Base-by-base conservation (phyloP, 2,329 filamentous ascomycete species). In the Microdochium nivale region DNA sequence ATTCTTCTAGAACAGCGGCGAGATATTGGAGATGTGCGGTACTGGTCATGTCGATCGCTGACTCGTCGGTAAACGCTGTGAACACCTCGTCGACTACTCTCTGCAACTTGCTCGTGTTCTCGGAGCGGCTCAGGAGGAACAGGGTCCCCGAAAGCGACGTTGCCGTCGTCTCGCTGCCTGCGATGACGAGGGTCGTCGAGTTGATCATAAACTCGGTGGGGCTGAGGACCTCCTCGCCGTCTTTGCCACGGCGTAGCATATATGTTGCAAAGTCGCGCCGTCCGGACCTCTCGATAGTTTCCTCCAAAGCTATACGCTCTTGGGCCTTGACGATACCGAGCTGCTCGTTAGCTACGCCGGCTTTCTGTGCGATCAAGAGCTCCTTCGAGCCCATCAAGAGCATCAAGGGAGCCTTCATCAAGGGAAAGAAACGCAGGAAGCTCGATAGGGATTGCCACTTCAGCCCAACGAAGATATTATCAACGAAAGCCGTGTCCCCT, bases 1-100 rank as follows among this genome's bases (percentile, higher is more conserved):
- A 53, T 52, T 68, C 66, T 1, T 61, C 60, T 37, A 66, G 59
- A 9, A 62, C 58, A 3, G 63, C 62, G 25, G 63, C 63, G 8
- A 66, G 54, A 50, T 65, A 66, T 0, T 57, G 58, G 2, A 65
- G 56, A 30, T 55, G 51, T 2, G 56, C 53, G 1, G 55, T 52
- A 2, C 50, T 35, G 33, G 56, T 55, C 27, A 54, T 54, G 2
- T 50, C 57, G 30, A 59, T 56, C 44, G 51, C 55, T 2, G 51
- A 46, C 27, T 53, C 52, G 1, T 49, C 27, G 11, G 9, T 24
- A 23, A 58, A 58, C 4, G 44, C 25, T 2, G 24, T 27, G 25
- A 55, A 54, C 14, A 59, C 52, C 40, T 60, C 58, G 25, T 49
- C 25, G 27, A 49, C 53, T 0, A 60, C 52, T 25, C 43, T 37